Evolutionary conservation across 768 basidiomycete species (phyloP).

Genomic region (Sistotremastrum niveocremeum): DNA sequence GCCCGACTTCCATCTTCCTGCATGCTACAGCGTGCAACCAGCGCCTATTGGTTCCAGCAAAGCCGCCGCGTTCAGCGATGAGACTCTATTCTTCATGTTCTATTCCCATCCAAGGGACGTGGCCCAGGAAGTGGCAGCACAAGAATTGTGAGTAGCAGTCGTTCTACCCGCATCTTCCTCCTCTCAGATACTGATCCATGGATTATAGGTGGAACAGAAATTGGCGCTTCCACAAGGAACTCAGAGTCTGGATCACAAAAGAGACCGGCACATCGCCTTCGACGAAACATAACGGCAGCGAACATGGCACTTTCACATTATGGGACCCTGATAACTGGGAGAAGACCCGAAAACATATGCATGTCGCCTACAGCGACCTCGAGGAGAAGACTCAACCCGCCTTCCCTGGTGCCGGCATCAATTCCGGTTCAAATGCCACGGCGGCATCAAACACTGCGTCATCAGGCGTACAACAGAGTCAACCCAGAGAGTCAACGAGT

Average conservation of each 20-base stretch:
- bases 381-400: slow-evolving; percentile 60
- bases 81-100: slow-evolving; percentile 97
- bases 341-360: slow-evolving; percentile 68
- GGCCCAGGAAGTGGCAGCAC: slow-evolving; percentile 86
- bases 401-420: slow-evolving; percentile 46
- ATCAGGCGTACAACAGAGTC: too few relatives aligned
- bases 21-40: slow-evolving; percentile 87
- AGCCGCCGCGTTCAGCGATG: slow-evolving; percentile 79
- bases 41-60: slow-evolving; percentile 72
- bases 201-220: slow-evolving; percentile 71
- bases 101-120: slow-evolving; percentile 87
- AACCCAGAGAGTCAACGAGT: too few relatives aligned
- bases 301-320: slow-evolving; percentile 81
- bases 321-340: slow-evolving; percentile 77
- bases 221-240: slow-evolving; percentile 93
- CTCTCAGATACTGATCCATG: not conserved
- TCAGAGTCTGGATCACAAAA: slow-evolving; percentile 77
- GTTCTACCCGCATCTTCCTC: slow-evolving; percentile 2
- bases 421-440: slow-evolving; percentile 37
- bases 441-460: not conserved
- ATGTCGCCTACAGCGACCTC: slow-evolving; percentile 57
- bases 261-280: slow-evolving; percentile 68
- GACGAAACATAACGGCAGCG: slow-evolving; percentile 65
- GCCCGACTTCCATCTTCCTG: slow-evolving; percentile 82
- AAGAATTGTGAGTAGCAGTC: slow-evolving; percentile 67